These are phyloP conservation scores for Helicocarpus griseus DNA, from an alignment of 2,329 filamentous ascomycete species.

Conservation along the genomic window DNA sequence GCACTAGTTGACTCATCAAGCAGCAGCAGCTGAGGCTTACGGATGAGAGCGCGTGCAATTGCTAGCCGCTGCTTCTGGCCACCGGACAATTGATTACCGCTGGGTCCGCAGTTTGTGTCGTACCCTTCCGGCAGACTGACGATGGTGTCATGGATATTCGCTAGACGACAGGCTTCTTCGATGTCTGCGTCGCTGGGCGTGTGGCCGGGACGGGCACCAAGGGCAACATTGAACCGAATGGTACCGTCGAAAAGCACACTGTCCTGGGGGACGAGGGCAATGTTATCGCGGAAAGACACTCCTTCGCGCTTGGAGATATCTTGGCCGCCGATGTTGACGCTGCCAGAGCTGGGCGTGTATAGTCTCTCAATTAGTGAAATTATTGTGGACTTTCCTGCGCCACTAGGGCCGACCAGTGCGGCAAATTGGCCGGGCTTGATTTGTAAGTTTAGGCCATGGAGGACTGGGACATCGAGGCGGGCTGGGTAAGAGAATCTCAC, in stretches of 20 bases:
- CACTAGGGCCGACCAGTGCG: constrained; percentile 59
- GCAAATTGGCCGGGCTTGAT: constrained; percentile 37
- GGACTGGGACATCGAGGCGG: constrained; percentile 49
- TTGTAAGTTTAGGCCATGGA: constrained; percentile 47
- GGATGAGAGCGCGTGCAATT: constrained; percentile 43
- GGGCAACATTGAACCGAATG: constrained; percentile 61
- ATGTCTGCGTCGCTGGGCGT: constrained; percentile 57
- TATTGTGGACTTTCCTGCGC: constrained; percentile 64
- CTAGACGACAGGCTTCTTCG: constrained; percentile 50
- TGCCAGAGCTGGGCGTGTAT: constrained; percentile 56
- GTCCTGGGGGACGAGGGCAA: constrained; percentile 70
- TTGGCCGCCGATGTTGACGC: constrained; percentile 57
- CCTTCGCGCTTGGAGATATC: constrained; percentile 63
- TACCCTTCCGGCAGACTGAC: constrained; percentile 39
- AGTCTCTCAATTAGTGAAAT: constrained; percentile 68
- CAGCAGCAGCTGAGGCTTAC: constrained; percentile 40
- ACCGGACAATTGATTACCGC: constrained; percentile 48
- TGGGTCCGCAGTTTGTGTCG: constrained; percentile 38
- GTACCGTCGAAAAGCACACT: constrained; percentile 69
- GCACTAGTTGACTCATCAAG: constrained; percentile 48
- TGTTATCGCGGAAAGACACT: constrained; percentile 55
- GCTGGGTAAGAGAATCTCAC: constrained; percentile 59
- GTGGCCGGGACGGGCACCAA: constrained; percentile 46
- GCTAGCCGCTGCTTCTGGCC: constrained; percentile 45
- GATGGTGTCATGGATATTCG: constrained; percentile 53